These are phyloP conservation scores for Cicer judaicum DNA, from an alignment of 306 rosid genomes.

Conservation along the genomic window DNA sequence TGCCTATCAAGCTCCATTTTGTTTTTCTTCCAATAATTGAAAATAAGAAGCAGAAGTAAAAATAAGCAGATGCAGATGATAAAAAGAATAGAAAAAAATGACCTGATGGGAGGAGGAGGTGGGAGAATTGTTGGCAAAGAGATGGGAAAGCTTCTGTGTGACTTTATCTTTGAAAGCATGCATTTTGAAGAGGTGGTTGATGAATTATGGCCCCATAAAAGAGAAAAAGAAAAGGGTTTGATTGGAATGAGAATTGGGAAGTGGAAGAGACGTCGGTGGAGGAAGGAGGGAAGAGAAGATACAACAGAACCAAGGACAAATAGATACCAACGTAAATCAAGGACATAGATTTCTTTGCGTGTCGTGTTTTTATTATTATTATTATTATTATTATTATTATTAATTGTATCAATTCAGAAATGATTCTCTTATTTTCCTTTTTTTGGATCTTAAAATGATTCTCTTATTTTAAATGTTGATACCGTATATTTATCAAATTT, in stretches of 20 bases:
- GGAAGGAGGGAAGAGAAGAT: not conserved
- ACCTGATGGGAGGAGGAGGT: constrained; percentile 54
- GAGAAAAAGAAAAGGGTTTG: not conserved
- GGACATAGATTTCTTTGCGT: constrained; percentile 21
- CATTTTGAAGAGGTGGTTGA: constrained; percentile 48
- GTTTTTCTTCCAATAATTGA: not conserved
- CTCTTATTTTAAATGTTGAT: too few relatives aligned
- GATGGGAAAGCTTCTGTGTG: constrained; percentile 62
- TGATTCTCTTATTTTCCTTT: too few relatives aligned
- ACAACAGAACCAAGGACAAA: not conserved
- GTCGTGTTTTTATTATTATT: not conserved
- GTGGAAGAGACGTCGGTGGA: not conserved
- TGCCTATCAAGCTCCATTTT: constrained; percentile 45
- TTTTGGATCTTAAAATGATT: too few relatives aligned
- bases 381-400: too few relatives aligned
- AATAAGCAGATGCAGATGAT: constrained; percentile 17
- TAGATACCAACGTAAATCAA: constrained; percentile 9
- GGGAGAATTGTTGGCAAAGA: constrained; percentile 65
- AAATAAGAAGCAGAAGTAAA: not conserved
- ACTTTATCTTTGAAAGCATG: constrained; percentile 71
- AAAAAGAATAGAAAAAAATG: not conserved
- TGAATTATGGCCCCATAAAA: constrained; percentile 39
- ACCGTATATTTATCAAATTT: too few relatives aligned
- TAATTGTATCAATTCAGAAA: too few relatives aligned
- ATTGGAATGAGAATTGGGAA: constrained; percentile 3